Percentiles rank a stretch among this genome's conserved stretches.
Conservation (phyloP, 2,329 filamentous ascomycete species). For the Botrytis elliptica region DNA sequence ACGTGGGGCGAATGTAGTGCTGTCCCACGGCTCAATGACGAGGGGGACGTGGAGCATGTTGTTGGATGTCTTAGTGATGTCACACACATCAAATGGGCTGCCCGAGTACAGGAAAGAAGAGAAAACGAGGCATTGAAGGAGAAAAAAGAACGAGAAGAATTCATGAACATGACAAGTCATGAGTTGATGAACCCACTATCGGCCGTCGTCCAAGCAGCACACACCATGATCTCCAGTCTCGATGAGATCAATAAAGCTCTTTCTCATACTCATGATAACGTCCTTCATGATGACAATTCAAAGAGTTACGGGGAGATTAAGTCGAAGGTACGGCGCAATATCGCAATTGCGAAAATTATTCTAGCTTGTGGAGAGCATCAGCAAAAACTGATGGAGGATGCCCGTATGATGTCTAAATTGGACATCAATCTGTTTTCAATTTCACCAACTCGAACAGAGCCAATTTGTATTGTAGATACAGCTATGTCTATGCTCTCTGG, state of each 20-base stretch:
- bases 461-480: not conserved
- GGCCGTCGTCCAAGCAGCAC: slow-evolving; percentile 54
- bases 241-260: slow-evolving; percentile 65
- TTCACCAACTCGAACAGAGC: not conserved
- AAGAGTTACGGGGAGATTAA: not conserved
- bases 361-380: slow-evolving; percentile 1
- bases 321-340: not conserved
- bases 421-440: not conserved
- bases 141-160: slow-evolving; percentile 70
- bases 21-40: slow-evolving; percentile 13
- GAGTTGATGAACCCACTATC: slow-evolving; percentile 8
- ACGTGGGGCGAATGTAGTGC: not conserved
- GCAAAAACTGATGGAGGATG: not conserved
- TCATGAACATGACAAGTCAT: slow-evolving; percentile 67
- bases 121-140: slow-evolving; percentile 53
- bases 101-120: slow-evolving; percentile 39
- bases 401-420: not conserved
- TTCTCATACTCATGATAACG: slow-evolving; percentile 22
- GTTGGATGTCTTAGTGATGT: slow-evolving; percentile 30
- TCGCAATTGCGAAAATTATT: not conserved
- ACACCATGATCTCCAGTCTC: slow-evolving; percentile 71
- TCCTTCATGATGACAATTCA: not conserved
- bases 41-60: slow-evolving; percentile 28
- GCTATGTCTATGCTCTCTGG: slow-evolving; percentile 9
- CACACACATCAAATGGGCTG: slow-evolving; percentile 15